Evolutionary conservation across 2,329 filamentous ascomycete species (phyloP), one percentile per base, ranked within the genome.

Genomic region (Botrytis elliptica): DNA sequence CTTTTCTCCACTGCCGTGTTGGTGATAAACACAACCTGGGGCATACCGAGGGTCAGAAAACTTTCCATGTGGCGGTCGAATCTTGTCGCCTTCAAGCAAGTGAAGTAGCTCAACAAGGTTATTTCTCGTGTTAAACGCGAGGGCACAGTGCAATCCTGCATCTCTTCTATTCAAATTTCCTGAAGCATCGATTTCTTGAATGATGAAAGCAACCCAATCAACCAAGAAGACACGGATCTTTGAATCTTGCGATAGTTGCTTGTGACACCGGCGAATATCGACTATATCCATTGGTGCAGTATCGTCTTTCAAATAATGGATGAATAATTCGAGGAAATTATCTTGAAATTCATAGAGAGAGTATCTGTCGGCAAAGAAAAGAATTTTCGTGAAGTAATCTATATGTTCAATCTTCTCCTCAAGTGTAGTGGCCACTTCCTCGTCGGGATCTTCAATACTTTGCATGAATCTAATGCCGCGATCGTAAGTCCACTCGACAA

Each of bases 401-500:
- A 40, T 40, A 33, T 33, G 3, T 33, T 4, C 33, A 33, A 33
- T 33, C n/a, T n/a, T n/a, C n/a, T n/a, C n/a, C n/a, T n/a, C n/a
- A n/a, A n/a, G n/a, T n/a, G n/a, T n/a, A n/a, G n/a, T n/a, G n/a
- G n/a, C n/a, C n/a, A n/a, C n/a, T n/a, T n/a, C n/a, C n/a, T n/a
- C n/a, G n/a, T n/a, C n/a, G n/a, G n/a, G n/a, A 33, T 33, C 33
- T 33, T 4, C 33, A 33, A 33, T 33, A 33, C 33, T 33, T 33
- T 33, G 3, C 0, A 33, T 22, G 20, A 4, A 3, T 62, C 12
- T 22, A 8, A 0, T 14, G 4, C 9, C 36, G 20, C 36, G 2
- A 14, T 14, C 6, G 10, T n/a, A 1, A 42, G 25, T 42, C 60
- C 60, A 63, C 0, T 8, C 0, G 25, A 12, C 14, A 20, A 63